Base-by-base conservation (phyloP, 768 basidiomycete genomes). In the Candolleomyces eurysporus region DNA sequence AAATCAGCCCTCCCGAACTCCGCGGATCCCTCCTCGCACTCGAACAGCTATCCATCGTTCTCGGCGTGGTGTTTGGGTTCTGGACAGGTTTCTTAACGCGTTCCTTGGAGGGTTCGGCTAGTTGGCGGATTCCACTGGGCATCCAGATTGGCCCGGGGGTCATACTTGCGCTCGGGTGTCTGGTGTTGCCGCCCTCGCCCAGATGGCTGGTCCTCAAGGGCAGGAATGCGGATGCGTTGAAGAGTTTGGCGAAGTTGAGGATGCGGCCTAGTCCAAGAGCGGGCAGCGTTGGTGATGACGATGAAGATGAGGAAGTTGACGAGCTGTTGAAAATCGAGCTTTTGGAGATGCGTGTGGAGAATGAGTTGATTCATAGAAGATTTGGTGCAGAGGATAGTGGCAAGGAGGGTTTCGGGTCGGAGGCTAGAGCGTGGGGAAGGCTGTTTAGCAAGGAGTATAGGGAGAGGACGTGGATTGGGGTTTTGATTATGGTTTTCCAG, bases 401-500 rank as follows among this genome's bases (percentile, higher is more conserved):
- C 8, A 67, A 68, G 42, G 57, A 51, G n/a, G 59, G 70, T 4
- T 57, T 73, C 13, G 48, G 60, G 14, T 74, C 77, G 48, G 79
- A 82, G 54, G 68, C 76, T 48, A 67, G 63, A 3, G 72, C 77
- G 0, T 92, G 90, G 91, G 76, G 68, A 7, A 76, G 76, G 26
- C 76, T 93, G 9, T 87, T 90, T 59, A 73, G 73, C 7, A 68
- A 66, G 1, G 81, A 80, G 58, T 86, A 88, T 67, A 73, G 84
- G 16, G 75, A 79, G 57, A 79, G 90, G 39, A 92, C 91, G 0
- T 71, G 83, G 68, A 82, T 92, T 43, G 91, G 90, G 3, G 77
- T 91, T 8, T 72, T 86, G 68, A 83, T 92, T 65, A 91, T 92
- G 88, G 84, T 90, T 56, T 93, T 92, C 66, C 92, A 94, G 73